Conservation (phyloP, 352 stramenopile genomes). For the Pythium graminicola region DNA sequence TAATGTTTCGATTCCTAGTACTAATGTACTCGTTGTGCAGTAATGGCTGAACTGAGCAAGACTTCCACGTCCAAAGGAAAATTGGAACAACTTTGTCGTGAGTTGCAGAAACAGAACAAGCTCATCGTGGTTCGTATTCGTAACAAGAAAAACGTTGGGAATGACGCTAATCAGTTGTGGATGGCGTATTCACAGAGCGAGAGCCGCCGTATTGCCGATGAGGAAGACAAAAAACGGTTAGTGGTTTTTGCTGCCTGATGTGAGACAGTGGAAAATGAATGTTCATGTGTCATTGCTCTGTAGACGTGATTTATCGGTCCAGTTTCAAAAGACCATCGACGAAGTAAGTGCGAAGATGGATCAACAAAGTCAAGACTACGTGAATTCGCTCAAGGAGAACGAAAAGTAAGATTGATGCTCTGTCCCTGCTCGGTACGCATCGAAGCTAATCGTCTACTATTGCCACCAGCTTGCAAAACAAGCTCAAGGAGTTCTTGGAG, state of each 20-base stretch:
- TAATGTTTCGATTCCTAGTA: not conserved
- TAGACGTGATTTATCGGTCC: constrained; percentile 60
- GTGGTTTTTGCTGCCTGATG: no score
- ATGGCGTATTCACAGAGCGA: constrained; percentile 28
- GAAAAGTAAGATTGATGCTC: constrained; percentile 39
- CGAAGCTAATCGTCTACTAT: not conserved
- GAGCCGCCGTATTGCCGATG: constrained; percentile 75
- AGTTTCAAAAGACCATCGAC: constrained; percentile 85
- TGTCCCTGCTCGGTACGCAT: not conserved
- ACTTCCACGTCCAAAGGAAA: constrained; percentile 60
- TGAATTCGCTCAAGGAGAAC: constrained; percentile 79
- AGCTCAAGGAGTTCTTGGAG: constrained; percentile 77
- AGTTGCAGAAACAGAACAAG: constrained; percentile 87
- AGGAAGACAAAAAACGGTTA: constrained; percentile 76
- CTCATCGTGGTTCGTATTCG: constrained; percentile 48
- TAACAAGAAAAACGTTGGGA: not conserved
- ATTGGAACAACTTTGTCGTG: constrained; percentile 77
- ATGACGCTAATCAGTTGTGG: not conserved
- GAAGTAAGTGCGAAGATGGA: constrained; percentile 88
- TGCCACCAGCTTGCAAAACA: constrained; percentile 59
- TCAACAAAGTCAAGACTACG: constrained; percentile 77
- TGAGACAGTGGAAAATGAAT: no score
- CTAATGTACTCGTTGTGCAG: constrained; percentile 22
- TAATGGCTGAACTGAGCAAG: constrained; percentile 57
- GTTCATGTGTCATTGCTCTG: not conserved